Conservation (phyloP, 2,329 filamentous ascomycete species). For the Colletotrichum ledebouriae region DNA sequence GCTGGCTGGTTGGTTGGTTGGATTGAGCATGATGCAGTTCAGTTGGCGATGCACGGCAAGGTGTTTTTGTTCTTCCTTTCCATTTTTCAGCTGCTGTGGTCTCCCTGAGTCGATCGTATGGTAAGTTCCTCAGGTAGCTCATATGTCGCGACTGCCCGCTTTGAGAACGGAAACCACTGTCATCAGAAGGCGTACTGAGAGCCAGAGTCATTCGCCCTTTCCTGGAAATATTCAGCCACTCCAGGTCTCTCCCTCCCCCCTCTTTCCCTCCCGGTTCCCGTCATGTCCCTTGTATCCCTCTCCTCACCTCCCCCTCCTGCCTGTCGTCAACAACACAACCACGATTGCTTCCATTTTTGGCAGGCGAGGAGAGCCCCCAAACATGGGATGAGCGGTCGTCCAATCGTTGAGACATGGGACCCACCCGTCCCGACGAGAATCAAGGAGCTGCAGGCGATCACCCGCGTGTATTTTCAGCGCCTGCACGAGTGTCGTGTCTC, state of each 20-base stretch:
- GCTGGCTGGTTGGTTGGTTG: constrained; percentile 10
- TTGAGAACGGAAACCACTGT: neutral
- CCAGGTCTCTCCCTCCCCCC: no score
- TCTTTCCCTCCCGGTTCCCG: no score
- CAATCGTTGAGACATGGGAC: constrained; percentile 6
- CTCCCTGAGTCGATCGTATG: neutral
- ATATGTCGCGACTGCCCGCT: constrained; percentile 6
- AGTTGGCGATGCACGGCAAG: constrained; percentile 13
- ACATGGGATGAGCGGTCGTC: constrained; percentile 10
- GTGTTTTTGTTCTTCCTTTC: neutral
- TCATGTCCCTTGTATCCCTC: no score
- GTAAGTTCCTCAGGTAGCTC: neutral
- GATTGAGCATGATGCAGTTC: neutral
- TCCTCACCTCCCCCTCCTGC: no score
- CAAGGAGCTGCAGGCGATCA: constrained; percentile 22
- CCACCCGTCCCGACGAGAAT: neutral
- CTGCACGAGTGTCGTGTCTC: neutral
- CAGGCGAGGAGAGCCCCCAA: neutral
- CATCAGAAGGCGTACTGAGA: no score
- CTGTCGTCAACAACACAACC: no score
- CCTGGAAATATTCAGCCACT: neutral
- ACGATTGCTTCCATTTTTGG: no score
- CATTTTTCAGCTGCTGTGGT: constrained; percentile 24
- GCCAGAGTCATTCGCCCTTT: neutral
- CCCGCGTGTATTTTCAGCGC: constrained; percentile 30